phyloP scores from a whole-genome alignment of 2,329 filamentous ascomycete genomes.

The Neonectria faginata region DNA sequence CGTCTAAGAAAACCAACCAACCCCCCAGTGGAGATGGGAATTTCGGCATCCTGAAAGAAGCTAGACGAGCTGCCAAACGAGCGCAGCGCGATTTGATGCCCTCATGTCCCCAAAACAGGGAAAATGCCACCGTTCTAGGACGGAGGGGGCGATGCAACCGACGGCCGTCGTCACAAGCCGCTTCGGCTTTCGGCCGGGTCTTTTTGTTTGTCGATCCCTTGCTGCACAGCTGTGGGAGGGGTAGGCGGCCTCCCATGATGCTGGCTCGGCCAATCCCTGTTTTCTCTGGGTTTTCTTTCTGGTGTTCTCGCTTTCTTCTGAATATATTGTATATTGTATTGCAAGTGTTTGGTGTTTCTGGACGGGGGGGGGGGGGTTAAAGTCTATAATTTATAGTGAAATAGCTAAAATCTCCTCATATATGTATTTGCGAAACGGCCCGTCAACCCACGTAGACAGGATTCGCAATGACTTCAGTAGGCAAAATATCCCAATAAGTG shows the following conservation, averaged over 20 bases:
- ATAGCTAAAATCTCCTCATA: background rate
- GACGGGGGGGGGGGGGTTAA: no score
- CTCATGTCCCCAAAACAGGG: slow-evolving; percentile 5
- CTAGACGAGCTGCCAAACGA: slow-evolving; percentile 22
- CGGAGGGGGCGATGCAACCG: slow-evolving; percentile 14
- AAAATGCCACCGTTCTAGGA: slow-evolving; percentile 15
- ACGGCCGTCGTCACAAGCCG: slow-evolving; percentile 17
- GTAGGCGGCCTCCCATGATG: slow-evolving; percentile 27
- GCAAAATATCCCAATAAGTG: slow-evolving; percentile 4
- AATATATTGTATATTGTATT: no score
- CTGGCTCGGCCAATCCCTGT: background rate
- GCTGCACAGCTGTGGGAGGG: slow-evolving; percentile 2
- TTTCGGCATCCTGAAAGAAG: slow-evolving; percentile 27
- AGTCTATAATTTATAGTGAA: background rate
- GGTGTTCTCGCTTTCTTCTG: no score
- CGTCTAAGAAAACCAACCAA: background rate
- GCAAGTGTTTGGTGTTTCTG: no score
- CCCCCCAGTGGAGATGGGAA: slow-evolving; percentile 11
- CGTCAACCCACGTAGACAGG: background rate
- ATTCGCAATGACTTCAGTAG: slow-evolving; percentile 13
- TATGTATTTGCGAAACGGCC: slow-evolving; percentile 8
- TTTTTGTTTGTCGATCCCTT: slow-evolving; percentile 12
- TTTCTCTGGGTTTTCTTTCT: no score
- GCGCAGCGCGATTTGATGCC: slow-evolving; percentile 7
- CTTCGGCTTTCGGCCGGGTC: slow-evolving; percentile 11